Evolutionary conservation across 1,284 basidiomycete genomes (phyloP), one percentile per base, ranked within the genome.

Genomic region (Anthracocystis panici-leucophaei): DNA sequence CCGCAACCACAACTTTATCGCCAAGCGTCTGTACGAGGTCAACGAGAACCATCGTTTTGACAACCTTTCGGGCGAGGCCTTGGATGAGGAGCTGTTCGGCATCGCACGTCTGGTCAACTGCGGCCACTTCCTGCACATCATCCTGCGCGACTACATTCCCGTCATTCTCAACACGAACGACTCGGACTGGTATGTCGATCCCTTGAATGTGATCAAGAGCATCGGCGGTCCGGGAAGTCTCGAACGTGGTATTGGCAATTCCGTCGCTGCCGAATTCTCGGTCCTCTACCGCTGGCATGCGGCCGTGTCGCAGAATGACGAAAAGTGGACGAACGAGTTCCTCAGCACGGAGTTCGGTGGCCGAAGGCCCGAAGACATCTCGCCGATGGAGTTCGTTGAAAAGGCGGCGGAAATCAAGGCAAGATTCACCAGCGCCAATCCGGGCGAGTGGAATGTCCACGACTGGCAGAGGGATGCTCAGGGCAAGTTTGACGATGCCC

Each of bases 1-100:
- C 76, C 79, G 83, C 46, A 77, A 78, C 66, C 93, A 95, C 86
- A 95, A 95, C 81, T 92, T 89, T 81, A 89, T 93, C 65, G 91
- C 91, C 0, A 87, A 91, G 64, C 90, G 89, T 77, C 87, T 94
- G 40, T 81, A 91, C 25, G 86, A 88, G 57, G 89, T 80, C 45
- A 80, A 81, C 57, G 79, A 81, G 54, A 49, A 44, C 23, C 40
- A 68, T 4, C 66, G 69, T 9, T 79, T 77, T 59, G 68, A 69
- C 45, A 45, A 45, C 20, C 60, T 77, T 16, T 54, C 66, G 31
- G 66, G 59, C 14, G 66, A 77, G 44, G 46, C 60, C n/a, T 65
- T 78, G 8, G 80, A 82, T 45, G 74, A 81, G 21, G 79, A 81
- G 59, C 75, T 82, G 16, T 77, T 77, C 35, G 62, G 63, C 23